phyloP scores from a whole-genome alignment of 2,329 filamentous ascomycete genomes.

The Bipolaris bicolor region DNA sequence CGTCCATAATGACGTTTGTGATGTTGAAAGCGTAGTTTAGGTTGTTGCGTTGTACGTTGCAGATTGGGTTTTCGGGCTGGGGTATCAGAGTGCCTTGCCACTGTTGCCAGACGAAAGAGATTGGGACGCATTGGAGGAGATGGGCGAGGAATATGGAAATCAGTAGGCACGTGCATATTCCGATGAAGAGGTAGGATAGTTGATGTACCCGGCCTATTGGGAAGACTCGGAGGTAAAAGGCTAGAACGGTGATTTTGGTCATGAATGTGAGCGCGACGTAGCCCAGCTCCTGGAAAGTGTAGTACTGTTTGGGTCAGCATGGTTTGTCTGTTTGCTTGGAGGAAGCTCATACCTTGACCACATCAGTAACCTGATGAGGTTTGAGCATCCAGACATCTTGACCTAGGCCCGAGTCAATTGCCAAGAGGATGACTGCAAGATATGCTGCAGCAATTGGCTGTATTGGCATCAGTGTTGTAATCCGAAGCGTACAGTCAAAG shows the following conservation, averaged over 20 bases:
- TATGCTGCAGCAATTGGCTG: background rate
- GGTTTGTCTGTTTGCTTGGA: background rate
- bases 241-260: background rate
- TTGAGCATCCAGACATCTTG: background rate
- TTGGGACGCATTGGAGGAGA: background rate
- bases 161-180: background rate
- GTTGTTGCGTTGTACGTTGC: background rate
- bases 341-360: background rate
- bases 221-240: conserved; percentile 1
- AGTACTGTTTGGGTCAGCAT: background rate
- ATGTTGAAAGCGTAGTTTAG: background rate
- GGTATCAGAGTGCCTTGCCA: background rate
- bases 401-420: background rate
- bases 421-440: background rate
- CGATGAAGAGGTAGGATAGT: background rate
- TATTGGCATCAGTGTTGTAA: background rate
- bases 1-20: background rate
- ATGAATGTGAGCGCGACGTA: background rate
- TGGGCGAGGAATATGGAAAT: background rate
- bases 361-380: background rate
- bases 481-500: background rate
- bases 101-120: background rate
- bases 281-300: background rate
- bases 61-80: background rate
- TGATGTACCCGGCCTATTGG: background rate